Evolutionary conservation across 2,329 filamentous ascomycete species (phyloP).

Genomic region (Coniochaeta prunicola): DNA sequence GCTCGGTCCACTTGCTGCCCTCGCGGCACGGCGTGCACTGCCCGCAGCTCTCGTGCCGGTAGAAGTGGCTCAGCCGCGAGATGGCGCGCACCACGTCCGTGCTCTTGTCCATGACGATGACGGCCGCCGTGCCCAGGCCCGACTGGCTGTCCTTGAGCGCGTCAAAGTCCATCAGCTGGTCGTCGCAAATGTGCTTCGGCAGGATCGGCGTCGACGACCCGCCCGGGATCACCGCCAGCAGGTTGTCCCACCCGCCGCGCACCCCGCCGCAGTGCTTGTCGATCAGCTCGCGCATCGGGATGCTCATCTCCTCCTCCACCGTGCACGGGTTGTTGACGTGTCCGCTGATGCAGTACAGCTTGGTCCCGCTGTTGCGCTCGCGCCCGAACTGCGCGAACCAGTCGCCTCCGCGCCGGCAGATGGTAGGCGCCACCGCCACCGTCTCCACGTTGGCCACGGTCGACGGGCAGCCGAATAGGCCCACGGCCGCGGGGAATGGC

Average conservation of each 20-base stretch:
- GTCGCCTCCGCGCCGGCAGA: constrained; percentile 80
- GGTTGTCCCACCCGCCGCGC: constrained; percentile 94
- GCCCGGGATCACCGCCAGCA: constrained; percentile 89
- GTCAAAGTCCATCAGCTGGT: constrained; percentile 98
- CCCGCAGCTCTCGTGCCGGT: constrained; percentile 96
- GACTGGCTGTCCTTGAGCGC: constrained; percentile 96
- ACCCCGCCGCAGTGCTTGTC: constrained; percentile 98
- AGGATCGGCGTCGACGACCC: constrained; percentile 95
- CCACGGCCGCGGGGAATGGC: constrained; percentile 93
- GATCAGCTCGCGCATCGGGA: constrained; percentile 89
- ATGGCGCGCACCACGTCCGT: constrained; percentile 94
- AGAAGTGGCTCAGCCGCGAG: constrained; percentile 88
- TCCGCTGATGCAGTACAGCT: constrained; percentile 96
- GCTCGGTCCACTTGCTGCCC: constrained; percentile 97
- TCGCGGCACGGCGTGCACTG: constrained; percentile 99
- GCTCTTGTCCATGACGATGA: constrained; percentile 99
- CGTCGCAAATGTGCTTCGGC: constrained; percentile 82
- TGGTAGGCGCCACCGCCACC: constrained; percentile 88
- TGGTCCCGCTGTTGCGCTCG: constrained; percentile 93
- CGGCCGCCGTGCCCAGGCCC: constrained; percentile 91
- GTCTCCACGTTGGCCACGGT: constrained; percentile 99
- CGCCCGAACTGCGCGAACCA: constrained; percentile 96
- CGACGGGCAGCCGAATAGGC: constrained; percentile 95
- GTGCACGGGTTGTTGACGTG: constrained; percentile 98
- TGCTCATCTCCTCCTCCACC: constrained; percentile 99